phyloP scores from a whole-genome alignment of 1,139 yeast species.

The Nakaseomyces glabratus region DNA sequence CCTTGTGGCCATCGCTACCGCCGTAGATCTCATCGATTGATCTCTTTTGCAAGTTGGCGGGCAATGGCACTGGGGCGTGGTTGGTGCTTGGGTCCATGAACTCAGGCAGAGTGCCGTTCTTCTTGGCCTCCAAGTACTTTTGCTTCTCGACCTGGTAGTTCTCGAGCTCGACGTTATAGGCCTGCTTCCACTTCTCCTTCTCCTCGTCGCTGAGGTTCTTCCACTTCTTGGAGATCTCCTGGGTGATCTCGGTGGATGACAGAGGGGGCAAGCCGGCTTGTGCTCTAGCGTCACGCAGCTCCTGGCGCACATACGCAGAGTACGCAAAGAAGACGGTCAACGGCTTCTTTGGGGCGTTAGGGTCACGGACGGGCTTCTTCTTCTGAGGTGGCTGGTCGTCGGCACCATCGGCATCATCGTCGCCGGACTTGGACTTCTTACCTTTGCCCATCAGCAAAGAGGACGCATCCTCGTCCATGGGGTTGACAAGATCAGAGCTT shows the following conservation, averaged over 20 bases:
- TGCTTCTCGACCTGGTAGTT: slow-evolving; percentile 57
- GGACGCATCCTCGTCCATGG: slow-evolving; percentile 25
- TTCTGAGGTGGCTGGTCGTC: slow-evolving; percentile 25
- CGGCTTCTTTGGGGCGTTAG: slow-evolving; percentile 47
- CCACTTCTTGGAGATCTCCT: slow-evolving; percentile 74
- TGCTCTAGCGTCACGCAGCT: slow-evolving; percentile 56
- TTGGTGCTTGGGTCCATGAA: slow-evolving; percentile 25
- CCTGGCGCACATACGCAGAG: slow-evolving; percentile 55
- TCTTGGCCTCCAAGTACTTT: slow-evolving; percentile 49
- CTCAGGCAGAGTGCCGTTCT: slow-evolving; percentile 33
- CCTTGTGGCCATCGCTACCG: slow-evolving; percentile 15
- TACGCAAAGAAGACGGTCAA: slow-evolving; percentile 77
- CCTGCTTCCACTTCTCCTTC: slow-evolving; percentile 66
- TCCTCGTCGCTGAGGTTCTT: slow-evolving; percentile 55
- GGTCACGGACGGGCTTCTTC: slow-evolving; percentile 49
- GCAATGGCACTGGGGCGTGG: slow-evolving; percentile 34
- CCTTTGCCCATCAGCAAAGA: slow-evolving; percentile 11
- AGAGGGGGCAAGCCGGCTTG: slow-evolving; percentile 51
- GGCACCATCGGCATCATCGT: slow-evolving; percentile 5
- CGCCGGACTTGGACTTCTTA: slow-evolving; percentile 8
- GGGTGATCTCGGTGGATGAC: slow-evolving; percentile 68
- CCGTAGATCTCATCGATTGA: slow-evolving; percentile 29
- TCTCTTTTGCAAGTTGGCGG: slow-evolving; percentile 30
- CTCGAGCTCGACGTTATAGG: slow-evolving; percentile 57
- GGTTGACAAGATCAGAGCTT: slow-evolving; percentile 26